Evolutionary conservation across 805 yeast genomes (phyloP).

Genomic region (Pichia exigua): DNA sequence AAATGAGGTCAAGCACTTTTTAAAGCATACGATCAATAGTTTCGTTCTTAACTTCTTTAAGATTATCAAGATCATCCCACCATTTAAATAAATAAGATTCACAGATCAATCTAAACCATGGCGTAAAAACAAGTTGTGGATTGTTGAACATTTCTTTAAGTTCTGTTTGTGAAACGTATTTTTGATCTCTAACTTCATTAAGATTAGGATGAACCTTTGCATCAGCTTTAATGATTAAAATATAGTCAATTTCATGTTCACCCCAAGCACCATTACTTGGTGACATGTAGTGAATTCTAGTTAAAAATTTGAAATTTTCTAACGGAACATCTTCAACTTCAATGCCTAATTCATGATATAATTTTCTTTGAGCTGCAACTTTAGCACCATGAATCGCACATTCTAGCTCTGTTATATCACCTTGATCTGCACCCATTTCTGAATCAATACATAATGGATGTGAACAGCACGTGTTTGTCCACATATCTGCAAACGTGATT

Average conservation of each 20-base stretch:
- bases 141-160: conserved; percentile 73
- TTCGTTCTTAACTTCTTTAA: conserved; percentile 42
- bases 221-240: conserved; percentile 61
- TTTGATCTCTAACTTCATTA: conserved; percentile 79
- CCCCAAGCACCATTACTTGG: conserved; percentile 83
- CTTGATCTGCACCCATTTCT: conserved; percentile 58
- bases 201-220: conserved; percentile 46
- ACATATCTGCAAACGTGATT: conserved; percentile 91
- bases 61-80: conserved; percentile 75
- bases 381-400: conserved; percentile 71
- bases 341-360: conserved; percentile 91
- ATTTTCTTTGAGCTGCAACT: conserved; percentile 84
- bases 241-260: conserved; percentile 96
- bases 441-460: conserved; percentile 83
- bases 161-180: conserved; percentile 63
- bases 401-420: conserved; percentile 32
- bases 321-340: conserved; percentile 45
- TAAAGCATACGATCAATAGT: conserved; percentile 43
- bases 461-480: conserved; percentile 99
- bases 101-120: conserved; percentile 97
- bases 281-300: conserved; percentile 92
- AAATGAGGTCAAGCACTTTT: neutral
- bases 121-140: conserved; percentile 63
- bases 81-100: conserved; percentile 84
- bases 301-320: conserved; percentile 69